Percentiles rank a stretch among this genome's conserved stretches.
These are phyloP conservation scores for Microcyclosporella mali DNA, from an alignment of 2,329 filamentous ascomycete genomes.

Conservation along the genomic window DNA sequence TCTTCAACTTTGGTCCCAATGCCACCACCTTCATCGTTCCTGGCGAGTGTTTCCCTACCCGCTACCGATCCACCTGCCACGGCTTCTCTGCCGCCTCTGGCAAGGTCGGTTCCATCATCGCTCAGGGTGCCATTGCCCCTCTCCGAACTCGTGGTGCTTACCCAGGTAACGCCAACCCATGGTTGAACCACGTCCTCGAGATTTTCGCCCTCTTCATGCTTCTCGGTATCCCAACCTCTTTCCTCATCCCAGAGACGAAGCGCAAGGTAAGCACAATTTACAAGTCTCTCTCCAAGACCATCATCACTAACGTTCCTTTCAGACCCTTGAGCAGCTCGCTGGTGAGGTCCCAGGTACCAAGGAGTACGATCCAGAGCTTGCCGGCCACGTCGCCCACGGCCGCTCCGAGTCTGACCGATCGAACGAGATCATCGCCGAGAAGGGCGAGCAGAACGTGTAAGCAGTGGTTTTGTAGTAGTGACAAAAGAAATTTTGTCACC, in stretches of 20 bases:
- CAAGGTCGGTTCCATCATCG: constrained; percentile 46
- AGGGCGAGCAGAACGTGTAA: constrained; percentile 13
- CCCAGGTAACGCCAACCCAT: constrained; percentile 52
- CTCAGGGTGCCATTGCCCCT: constrained; percentile 45
- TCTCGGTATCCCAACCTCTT: constrained; percentile 58
- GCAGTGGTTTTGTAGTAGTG: background rate
- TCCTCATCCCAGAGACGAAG: constrained; percentile 68
- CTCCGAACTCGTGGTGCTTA: constrained; percentile 49
- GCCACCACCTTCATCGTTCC: constrained; percentile 48
- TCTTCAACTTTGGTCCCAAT: constrained; percentile 51
- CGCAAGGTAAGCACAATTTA: constrained; percentile 10
- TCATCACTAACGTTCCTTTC: constrained; percentile 33
- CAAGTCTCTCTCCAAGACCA: background rate
- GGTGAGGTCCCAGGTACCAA: constrained; percentile 58
- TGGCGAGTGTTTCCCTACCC: constrained; percentile 48
- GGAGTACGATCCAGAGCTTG: constrained; percentile 37
- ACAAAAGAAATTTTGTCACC: too few relatives aligned
- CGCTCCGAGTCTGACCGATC: constrained; percentile 13
- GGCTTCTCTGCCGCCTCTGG: constrained; percentile 45
- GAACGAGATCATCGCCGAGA: constrained; percentile 14
- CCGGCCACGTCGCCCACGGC: constrained; percentile 9
- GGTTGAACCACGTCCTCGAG: constrained; percentile 68
- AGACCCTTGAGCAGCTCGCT: constrained; percentile 65
- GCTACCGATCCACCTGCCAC: constrained; percentile 44
- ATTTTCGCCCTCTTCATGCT: constrained; percentile 80